phyloP scores from a whole-genome alignment of 441 rosid species.

The Erodium trifolium region DNA sequence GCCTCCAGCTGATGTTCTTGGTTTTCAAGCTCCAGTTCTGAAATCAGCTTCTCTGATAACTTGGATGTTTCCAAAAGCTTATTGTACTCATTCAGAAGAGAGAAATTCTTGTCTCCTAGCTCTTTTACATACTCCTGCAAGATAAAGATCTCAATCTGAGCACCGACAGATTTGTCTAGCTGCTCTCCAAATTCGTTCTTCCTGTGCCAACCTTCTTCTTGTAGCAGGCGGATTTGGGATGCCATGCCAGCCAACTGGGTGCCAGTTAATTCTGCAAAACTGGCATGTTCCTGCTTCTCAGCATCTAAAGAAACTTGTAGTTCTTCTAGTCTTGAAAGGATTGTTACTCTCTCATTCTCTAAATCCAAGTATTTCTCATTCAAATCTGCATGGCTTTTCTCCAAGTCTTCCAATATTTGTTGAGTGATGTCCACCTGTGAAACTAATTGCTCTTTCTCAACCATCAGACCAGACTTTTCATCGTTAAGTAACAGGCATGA shows the following conservation, averaged over 20 bases:
- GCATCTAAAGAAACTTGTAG: slow-evolving; percentile 37
- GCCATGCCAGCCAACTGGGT: slow-evolving; percentile 42
- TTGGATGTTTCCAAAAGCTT: slow-evolving; percentile 47
- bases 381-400: slow-evolving; percentile 37
- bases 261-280: slow-evolving; percentile 34
- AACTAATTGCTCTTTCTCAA: slow-evolving; percentile 42
- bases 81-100: slow-evolving; percentile 44
- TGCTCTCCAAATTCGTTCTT: slow-evolving; percentile 58
- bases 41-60: slow-evolving; percentile 47
- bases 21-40: slow-evolving; percentile 50
- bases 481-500: slow-evolving; percentile 45
- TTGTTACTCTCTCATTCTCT: slow-evolving; percentile 52
- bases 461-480: slow-evolving; percentile 46
- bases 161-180: slow-evolving; percentile 46
- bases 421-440: slow-evolving; percentile 44
- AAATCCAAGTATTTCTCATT: slow-evolving; percentile 35
- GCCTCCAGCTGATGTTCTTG: slow-evolving; percentile 42
- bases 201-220: slow-evolving; percentile 42
- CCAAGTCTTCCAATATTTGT: slow-evolving; percentile 39
- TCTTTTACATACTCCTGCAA: slow-evolving; percentile 58
- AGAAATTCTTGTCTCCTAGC: slow-evolving; percentile 48
- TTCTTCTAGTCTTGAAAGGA: slow-evolving; percentile 42
- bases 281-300: slow-evolving; percentile 46
- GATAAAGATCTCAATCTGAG: slow-evolving; percentile 55
- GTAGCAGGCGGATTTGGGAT: slow-evolving; percentile 42